These are phyloP conservation scores for Scleroderma bovista DNA, from an alignment of 768 basidiomycete genomes.

Conservation along the genomic window DNA sequence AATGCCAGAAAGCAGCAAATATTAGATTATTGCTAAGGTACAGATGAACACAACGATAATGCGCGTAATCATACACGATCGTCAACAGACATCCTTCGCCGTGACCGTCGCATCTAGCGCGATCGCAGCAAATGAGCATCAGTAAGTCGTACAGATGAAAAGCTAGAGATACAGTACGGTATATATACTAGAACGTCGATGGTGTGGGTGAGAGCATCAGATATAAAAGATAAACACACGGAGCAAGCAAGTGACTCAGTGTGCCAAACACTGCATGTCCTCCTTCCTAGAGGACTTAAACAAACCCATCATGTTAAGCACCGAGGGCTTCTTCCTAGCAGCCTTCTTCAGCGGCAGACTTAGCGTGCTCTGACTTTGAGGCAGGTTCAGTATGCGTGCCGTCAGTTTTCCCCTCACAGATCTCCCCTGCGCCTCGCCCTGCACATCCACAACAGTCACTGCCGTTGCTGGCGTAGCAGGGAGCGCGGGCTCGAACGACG, in stretches of 20 bases:
- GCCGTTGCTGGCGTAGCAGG: constrained; percentile 8
- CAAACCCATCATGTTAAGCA: constrained; percentile 25
- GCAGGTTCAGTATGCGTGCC: constrained; percentile 7
- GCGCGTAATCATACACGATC: not conserved
- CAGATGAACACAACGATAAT: too few relatives aligned
- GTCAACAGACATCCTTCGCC: not conserved
- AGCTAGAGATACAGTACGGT: not conserved
- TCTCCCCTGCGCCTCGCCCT: not conserved
- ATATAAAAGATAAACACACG: not conserved
- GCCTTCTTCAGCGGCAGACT: constrained; percentile 11
- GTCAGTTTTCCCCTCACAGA: not conserved
- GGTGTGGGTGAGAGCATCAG: not conserved
- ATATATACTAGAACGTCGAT: not conserved
- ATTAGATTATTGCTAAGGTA: not conserved
- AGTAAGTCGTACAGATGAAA: not conserved
- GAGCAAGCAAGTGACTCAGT: not conserved
- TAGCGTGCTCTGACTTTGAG: not conserved
- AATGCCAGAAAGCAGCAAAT: too few relatives aligned
- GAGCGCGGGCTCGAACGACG: constrained; percentile 37
- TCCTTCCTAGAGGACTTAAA: constrained; percentile 26
- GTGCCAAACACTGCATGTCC: not conserved
- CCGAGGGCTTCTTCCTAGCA: constrained; percentile 19
- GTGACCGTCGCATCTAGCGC: not conserved
- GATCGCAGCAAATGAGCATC: not conserved
- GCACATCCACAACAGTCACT: not conserved